Evolutionary conservation across 257 asterid species (phyloP), one percentile per base, ranked within the genome.

Genomic region (Gardenia jasminoides): DNA sequence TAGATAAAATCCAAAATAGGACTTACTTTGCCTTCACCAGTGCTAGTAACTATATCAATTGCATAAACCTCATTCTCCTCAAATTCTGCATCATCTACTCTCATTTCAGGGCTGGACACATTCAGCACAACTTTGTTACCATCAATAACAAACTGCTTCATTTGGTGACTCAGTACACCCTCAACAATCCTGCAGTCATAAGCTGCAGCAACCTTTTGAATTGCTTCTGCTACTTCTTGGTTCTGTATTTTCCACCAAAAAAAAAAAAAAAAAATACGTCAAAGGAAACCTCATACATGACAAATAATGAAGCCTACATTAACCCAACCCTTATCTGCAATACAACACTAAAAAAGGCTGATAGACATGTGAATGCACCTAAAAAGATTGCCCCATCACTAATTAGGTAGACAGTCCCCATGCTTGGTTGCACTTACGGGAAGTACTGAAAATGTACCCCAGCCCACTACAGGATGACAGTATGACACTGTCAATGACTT

Each of bases 141-240:
- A 86, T 93, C 97, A 58, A 94, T 93, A 48, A 94, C 99, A 77
- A 94, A 94, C 79, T 89, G 99, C 81, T 94, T 94, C 98, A 93
- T 87, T 79, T 94, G 99, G 84, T 94, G 99, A 78, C 98, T 93
- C 47, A 93, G 86, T 28, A 94, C 98, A 50, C 99, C 98, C 85
- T 94, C 99, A 17, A 93, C 97, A 83, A 93, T 89, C 87, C 90
- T 93, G 91, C 99, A 94, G 87, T 93, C 98, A 68, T 90, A 94
- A 33, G 97, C 96, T 43, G 97, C 96, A 70, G 98, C 99, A 78
- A 94, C 99, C 76, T 94, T 90, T 87, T 92, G 94, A 72, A 92
- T 87, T 48, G 97, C 97, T 85, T 92, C 92, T 5, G 93, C 84
- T 70, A 92, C 97, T 79, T 92, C 97, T 82, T 89, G 90, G 76